phyloP scores from a whole-genome alignment of 2,329 filamentous ascomycete genomes.

The Fusarium sp. region DNA sequence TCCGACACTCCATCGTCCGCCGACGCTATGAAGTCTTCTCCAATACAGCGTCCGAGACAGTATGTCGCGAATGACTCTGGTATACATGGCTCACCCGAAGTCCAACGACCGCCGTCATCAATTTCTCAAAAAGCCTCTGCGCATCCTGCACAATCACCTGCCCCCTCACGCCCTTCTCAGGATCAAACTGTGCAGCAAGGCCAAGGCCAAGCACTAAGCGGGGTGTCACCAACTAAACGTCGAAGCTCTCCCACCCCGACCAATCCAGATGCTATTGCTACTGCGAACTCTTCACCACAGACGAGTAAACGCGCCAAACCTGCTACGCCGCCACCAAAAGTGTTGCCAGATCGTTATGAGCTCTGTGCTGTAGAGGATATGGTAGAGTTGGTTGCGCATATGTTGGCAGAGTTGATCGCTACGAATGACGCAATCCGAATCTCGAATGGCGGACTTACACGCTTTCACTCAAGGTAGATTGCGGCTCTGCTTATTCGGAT shows the following conservation, averaged over 20 bases:
- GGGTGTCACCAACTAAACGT: constrained; percentile 48
- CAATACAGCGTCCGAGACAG: constrained; percentile 36
- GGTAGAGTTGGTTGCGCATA: constrained; percentile 89
- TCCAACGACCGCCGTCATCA: constrained; percentile 27
- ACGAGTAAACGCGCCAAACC: constrained; percentile 63
- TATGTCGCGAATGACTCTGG: constrained; percentile 37
- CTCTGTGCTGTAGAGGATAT: constrained; percentile 83
- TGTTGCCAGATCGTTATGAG: constrained; percentile 79
- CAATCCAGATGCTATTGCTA: constrained; percentile 42
- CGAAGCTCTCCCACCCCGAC: constrained; percentile 40
- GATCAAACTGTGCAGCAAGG: constrained; percentile 19
- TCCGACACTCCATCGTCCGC: constrained; percentile 29
- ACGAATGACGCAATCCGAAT: constrained; percentile 88
- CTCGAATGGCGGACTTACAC: constrained; percentile 80
- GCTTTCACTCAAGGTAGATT: constrained; percentile 88
- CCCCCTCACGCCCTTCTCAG: constrained; percentile 26
- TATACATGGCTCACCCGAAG: constrained; percentile 32
- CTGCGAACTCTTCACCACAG: constrained; percentile 38
- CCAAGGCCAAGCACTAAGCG: constrained; percentile 24
- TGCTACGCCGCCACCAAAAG: constrained; percentile 60
- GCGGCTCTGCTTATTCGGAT: neutral
- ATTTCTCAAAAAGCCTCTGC: constrained; percentile 35
- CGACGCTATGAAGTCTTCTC: constrained; percentile 41
- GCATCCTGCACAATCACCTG: constrained; percentile 32
- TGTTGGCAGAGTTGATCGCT: constrained; percentile 93